phyloP scores from a whole-genome alignment of 768 basidiomycete species.

The Tylopilus felleus region DNA sequence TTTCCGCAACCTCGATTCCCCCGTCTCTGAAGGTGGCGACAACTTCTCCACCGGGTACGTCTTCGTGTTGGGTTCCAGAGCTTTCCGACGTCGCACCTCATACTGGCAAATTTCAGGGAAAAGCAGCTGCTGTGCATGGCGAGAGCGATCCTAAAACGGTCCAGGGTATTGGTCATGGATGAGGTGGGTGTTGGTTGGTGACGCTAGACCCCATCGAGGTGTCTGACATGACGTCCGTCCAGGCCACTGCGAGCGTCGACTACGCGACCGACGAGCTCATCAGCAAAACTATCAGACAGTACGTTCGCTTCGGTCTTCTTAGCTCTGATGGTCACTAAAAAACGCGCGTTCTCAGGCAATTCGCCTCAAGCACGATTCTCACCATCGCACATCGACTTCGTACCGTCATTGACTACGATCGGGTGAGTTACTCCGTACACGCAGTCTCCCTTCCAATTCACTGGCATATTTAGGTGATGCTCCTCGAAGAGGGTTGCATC shows the following conservation, averaged over 20 bases:
- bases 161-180: conserved; percentile 81
- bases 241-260: conserved; percentile 77
- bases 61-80: neutral
- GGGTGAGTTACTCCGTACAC: conserved; percentile 43
- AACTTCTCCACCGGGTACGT: conserved; percentile 83
- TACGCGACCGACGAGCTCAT: conserved; percentile 89
- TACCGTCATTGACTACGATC: conserved; percentile 82
- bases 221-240: neutral
- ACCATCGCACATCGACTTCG: conserved; percentile 80
- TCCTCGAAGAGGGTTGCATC: conserved; percentile 76
- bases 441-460: conserved; percentile 10
- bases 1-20: conserved; percentile 70
- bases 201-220: conserved; percentile 1
- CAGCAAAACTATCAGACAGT: conserved; percentile 78
- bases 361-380: conserved; percentile 75
- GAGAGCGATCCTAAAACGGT: conserved; percentile 74
- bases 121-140: conserved; percentile 91
- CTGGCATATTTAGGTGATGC: conserved; percentile 51
- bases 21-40: conserved; percentile 81
- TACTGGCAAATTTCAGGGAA: conserved; percentile 41
- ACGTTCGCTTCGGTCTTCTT: conserved; percentile 26
- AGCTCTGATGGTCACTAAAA: neutral
- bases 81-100: neutral
- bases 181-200: conserved; percentile 45
- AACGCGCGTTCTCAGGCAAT: conserved; percentile 50